These are phyloP conservation scores for Ceratocystis variospora DNA, from an alignment of 2,329 filamentous ascomycete genomes.

Conservation along the genomic window DNA sequence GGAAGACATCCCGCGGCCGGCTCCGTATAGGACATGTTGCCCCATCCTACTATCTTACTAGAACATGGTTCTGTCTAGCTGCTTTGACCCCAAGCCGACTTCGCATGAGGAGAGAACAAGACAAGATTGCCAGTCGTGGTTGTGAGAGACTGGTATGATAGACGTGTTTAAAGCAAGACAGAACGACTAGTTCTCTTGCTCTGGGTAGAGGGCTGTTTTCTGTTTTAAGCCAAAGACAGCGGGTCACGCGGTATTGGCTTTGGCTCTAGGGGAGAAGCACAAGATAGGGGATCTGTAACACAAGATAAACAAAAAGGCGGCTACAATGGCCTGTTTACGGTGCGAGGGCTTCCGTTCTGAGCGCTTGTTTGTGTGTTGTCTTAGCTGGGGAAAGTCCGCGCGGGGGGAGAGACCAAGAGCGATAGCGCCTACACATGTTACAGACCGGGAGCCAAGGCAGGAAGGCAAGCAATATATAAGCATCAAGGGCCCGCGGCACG, in stretches of 20 bases:
- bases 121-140: not conserved
- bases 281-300: not conserved
- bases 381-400: not conserved
- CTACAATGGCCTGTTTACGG: slow-evolving; percentile 2
- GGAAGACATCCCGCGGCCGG: not conserved
- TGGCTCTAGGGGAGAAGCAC: not conserved
- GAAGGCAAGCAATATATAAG: not conserved
- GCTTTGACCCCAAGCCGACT: not conserved
- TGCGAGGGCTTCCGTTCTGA: not conserved
- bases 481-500: not conserved
- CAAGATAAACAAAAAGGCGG: not conserved
- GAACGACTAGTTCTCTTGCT: no score
- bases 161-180: not conserved
- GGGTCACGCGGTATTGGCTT: not conserved
- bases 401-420: no score
- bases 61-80: not conserved
- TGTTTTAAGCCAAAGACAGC: not conserved
- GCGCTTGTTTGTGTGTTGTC: not conserved
- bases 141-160: not conserved
- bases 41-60: not conserved
- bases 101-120: not conserved
- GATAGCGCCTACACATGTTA: no score
- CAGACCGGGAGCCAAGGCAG: not conserved
- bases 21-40: not conserved
- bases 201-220: no score